Conservation (phyloP, 2,329 filamentous ascomycete genomes). For the Didymella lethalis region DNA sequence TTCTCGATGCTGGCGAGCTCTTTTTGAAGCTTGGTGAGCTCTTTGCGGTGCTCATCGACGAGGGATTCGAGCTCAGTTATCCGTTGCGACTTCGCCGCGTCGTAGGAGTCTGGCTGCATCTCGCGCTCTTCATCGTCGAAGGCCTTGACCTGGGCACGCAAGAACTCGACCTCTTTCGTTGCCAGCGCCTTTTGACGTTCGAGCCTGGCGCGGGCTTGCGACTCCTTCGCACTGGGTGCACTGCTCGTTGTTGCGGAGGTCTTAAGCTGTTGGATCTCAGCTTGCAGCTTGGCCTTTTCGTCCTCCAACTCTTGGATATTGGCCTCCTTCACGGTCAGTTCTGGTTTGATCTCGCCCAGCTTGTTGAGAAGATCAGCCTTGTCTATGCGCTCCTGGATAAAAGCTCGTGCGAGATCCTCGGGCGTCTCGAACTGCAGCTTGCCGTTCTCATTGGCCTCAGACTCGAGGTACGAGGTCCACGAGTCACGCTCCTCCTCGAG, state of each 20-base stretch:
- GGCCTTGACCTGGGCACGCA: constrained; percentile 88
- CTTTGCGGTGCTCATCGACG: constrained; percentile 83
- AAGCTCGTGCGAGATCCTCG: constrained; percentile 82
- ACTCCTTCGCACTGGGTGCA: constrained; percentile 61
- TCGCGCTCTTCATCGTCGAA: constrained; percentile 87
- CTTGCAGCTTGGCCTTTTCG: constrained; percentile 70
- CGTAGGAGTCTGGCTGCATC: constrained; percentile 80
- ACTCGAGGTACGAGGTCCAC: constrained; percentile 86
- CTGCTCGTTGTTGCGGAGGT: constrained; percentile 49
- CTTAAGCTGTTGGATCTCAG: constrained; percentile 76
- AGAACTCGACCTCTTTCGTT: constrained; percentile 90
- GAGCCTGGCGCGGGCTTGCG: constrained; percentile 73
- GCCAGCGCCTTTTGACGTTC: constrained; percentile 87
- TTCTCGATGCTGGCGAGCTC: constrained; percentile 76
- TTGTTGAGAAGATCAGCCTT: constrained; percentile 81
- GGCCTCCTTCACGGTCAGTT: constrained; percentile 78
- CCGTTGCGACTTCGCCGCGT: constrained; percentile 76
- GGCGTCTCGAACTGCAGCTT: constrained; percentile 83
- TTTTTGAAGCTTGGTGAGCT: constrained; percentile 75
- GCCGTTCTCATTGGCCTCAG: constrained; percentile 67
- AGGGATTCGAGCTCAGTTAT: constrained; percentile 85
- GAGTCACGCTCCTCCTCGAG: constrained; percentile 86
- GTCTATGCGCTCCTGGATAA: constrained; percentile 82
- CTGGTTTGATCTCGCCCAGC: constrained; percentile 79
- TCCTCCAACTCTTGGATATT: constrained; percentile 75